These are phyloP conservation scores for Epithemia pelagica DNA, from an alignment of 108 stramenopile genomes.

Conservation along the genomic window DNA sequence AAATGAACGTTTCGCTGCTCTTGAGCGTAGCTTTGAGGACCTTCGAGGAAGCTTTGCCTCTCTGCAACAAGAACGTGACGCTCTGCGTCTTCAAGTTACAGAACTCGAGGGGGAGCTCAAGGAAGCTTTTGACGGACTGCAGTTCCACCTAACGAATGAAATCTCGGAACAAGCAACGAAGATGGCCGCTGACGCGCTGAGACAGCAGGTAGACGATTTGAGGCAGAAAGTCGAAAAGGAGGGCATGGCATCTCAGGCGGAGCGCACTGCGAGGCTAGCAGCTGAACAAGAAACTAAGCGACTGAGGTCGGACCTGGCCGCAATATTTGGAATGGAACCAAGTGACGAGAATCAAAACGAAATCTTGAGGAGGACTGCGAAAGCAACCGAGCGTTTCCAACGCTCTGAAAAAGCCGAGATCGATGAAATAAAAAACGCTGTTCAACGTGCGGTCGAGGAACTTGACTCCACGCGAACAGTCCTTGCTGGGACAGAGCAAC, in stretches of 20 bases:
- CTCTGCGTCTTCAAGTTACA: not conserved
- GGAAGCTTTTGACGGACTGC: conserved; percentile 51
- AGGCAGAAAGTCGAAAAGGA: conserved; percentile 33
- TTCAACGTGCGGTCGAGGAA: conserved; percentile 52
- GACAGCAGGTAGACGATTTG: conserved; percentile 57
- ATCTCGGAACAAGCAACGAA: conserved; percentile 60
- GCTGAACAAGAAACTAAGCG: conserved; percentile 49
- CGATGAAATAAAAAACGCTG: conserved; percentile 45
- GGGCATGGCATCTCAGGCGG: conserved; percentile 28
- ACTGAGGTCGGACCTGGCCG: conserved; percentile 54
- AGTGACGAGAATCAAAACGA: conserved; percentile 31
- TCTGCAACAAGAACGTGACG: conserved; percentile 1
- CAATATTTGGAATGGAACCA: conserved; percentile 52
- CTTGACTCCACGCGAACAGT: conserved; percentile 48
- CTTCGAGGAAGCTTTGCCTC: not conserved
- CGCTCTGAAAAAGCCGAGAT: conserved; percentile 62
- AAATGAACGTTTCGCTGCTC: not conserved
- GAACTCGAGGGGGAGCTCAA: conserved; percentile 31
- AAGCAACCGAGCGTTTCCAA: conserved; percentile 48
- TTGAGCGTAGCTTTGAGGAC: conserved; percentile 3
- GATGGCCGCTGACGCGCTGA: conserved; percentile 50
- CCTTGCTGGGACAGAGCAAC: conserved; percentile 57
- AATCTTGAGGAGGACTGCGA: conserved; percentile 46
- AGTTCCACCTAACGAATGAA: conserved; percentile 62
- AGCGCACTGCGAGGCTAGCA: conserved; percentile 34